A percentile compares a stretch with the other conserved stretches of the same genome.
phyloP scores from a whole-genome alignment of 2,329 filamentous ascomycete species.

The Colletotrichum tabaci region DNA sequence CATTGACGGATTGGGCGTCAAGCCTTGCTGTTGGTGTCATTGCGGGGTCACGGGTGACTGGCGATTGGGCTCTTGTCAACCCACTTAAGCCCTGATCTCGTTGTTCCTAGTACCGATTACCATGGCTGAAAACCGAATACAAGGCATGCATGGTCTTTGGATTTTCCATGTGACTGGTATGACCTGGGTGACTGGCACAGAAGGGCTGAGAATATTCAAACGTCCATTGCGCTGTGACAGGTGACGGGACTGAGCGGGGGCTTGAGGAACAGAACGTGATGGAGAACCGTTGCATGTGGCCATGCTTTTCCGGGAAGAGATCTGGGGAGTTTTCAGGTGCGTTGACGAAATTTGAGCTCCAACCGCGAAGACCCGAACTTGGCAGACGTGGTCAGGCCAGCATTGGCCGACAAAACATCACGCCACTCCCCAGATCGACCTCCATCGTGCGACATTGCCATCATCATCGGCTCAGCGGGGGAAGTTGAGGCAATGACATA shows the following conservation, averaged over 20 bases:
- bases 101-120: no score
- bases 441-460: slow-evolving; percentile 38
- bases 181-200: no score
- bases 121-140: no score
- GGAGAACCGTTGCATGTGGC: slow-evolving; percentile 1
- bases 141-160: no score
- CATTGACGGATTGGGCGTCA: no score
- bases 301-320: slow-evolving; percentile 28
- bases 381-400: slow-evolving; percentile 36
- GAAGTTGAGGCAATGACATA: background rate
- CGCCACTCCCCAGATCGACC: slow-evolving; percentile 25
- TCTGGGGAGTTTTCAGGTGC: slow-evolving; percentile 17
- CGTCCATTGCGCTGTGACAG: background rate
- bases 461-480: slow-evolving; percentile 31
- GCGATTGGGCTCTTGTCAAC: no score
- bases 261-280: slow-evolving; percentile 2
- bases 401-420: slow-evolving; percentile 38
- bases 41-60: no score
- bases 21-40: no score
- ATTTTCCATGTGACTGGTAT: no score
- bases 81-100: no score
- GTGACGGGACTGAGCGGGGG: slow-evolving; percentile 17
- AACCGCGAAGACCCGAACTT: slow-evolving; percentile 27
- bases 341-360: slow-evolving; percentile 17
- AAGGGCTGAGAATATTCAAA: background rate